A percentile compares a stretch with the other conserved stretches of the same genome.
phyloP scores from a whole-genome alignment of 1,139 yeast species.

The Pichia sp. region DNA sequence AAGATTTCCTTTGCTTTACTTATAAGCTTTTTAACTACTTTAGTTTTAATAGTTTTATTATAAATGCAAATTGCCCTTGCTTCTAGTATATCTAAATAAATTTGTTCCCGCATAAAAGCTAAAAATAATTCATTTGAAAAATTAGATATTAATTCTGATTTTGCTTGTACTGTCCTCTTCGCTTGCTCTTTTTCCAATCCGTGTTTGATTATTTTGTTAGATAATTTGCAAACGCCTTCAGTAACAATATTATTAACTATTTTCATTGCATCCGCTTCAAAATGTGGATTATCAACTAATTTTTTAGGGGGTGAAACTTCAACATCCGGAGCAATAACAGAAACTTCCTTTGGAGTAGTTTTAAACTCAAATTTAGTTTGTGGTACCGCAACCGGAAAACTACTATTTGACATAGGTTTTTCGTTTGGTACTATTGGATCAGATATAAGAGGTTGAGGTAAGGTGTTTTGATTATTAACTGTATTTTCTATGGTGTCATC shows the following conservation, averaged over 20 bases:
- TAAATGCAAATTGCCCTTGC: constrained; percentile 28
- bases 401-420: too few relatives aligned
- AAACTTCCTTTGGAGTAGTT: too few relatives aligned
- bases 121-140: constrained; percentile 45
- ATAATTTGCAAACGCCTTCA: constrained; percentile 33
- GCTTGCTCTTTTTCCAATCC: constrained; percentile 26
- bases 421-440: too few relatives aligned
- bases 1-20: constrained; percentile 29
- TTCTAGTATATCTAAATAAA: constrained; percentile 39
- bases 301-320: constrained; percentile 13
- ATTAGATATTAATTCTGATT: constrained; percentile 31
- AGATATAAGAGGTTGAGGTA: too few relatives aligned
- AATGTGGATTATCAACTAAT: constrained; percentile 17
- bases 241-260: constrained; percentile 32
- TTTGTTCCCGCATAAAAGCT: constrained; percentile 56
- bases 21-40: constrained; percentile 27
- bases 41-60: constrained; percentile 21
- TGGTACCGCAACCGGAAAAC: too few relatives aligned
- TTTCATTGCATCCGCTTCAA: constrained; percentile 18
- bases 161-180: constrained; percentile 29
- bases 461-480: too few relatives aligned
- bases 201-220: constrained; percentile 29
- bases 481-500: too few relatives aligned
- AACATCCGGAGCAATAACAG: not conserved
- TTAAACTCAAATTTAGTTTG: too few relatives aligned